phyloP scores from a whole-genome alignment of 2,329 filamentous ascomycete genomes.

The Fusarium subtropicale region DNA sequence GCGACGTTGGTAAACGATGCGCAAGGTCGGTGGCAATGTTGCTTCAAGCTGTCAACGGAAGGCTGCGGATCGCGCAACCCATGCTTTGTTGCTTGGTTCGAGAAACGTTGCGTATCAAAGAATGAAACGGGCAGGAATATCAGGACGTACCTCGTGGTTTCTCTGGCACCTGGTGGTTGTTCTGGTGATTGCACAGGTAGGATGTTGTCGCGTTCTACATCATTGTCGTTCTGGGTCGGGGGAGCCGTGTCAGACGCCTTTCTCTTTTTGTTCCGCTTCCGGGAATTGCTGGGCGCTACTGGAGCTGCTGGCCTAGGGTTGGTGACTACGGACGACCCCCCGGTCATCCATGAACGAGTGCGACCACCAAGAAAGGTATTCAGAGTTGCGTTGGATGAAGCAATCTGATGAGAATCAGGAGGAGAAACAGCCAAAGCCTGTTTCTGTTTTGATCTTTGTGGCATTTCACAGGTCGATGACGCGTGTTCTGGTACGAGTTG shows the following conservation, averaged over 20 bases:
- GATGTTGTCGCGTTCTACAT: conserved; percentile 17
- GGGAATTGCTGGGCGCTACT: conserved; percentile 29
- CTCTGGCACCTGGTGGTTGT: conserved; percentile 17
- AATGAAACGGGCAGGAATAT: background rate
- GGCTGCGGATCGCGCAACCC: conserved; percentile 3
- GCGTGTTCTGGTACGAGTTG: conserved; percentile 16
- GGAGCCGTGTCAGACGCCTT: conserved; percentile 23
- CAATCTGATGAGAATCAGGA: conserved; percentile 48
- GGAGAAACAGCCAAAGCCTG: conserved; percentile 32
- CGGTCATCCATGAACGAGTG: conserved; percentile 49
- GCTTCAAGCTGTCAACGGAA: conserved; percentile 13
- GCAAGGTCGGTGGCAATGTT: conserved; percentile 10
- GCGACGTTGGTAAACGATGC: conserved; percentile 10
- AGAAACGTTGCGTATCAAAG: background rate
- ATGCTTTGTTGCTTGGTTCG: background rate
- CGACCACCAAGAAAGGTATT: conserved; percentile 55
- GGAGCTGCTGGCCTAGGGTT: conserved; percentile 15
- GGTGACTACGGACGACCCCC: conserved; percentile 18
- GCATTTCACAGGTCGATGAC: conserved; percentile 42
- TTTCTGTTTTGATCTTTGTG: conserved; percentile 34
- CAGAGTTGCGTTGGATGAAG: conserved; percentile 56
- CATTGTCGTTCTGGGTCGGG: conserved; percentile 28
- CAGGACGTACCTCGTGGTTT: conserved; percentile 30
- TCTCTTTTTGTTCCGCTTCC: conserved; percentile 38
- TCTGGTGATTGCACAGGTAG: conserved; percentile 16